Evolutionary conservation across 257 asterid genomes (phyloP), one percentile per base, ranked within the genome.

Genomic region (Solanum appendiculatum): DNA sequence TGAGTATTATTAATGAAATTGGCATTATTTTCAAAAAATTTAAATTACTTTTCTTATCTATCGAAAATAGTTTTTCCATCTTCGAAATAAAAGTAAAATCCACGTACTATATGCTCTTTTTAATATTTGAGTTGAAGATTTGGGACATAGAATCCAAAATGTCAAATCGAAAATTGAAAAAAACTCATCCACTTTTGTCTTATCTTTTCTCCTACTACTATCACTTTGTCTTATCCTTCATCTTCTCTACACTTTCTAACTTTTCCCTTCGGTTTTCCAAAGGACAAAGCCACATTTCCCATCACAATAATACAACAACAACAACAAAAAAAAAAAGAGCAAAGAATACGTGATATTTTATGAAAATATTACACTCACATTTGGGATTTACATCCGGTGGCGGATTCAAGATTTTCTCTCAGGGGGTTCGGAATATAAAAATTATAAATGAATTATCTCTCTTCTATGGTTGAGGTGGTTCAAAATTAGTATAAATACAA

Each of bases 161-260:
- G 91, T 86, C 91, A 64, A 89, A 89, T 86, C 86, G 58, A 51
- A 84, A 46, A 72, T n/a, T 25, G 86, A 75, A 84, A 39, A 73
- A 51, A 68, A 64, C 72, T 64, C 63, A 54, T 6, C 69, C 33
- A 36, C 68, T 51, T 29, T 44, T 75, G 33, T 73, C 54, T 54
- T 1, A 31, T 44, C 84, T 73, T 86, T 78, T 72, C 34, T 69
- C 46, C 83, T 74, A 6, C 51, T 4, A 33, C 46, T 37, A 9
- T 23, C 29, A 82, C 72, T 83, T 58, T 27, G 82, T 78, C 54
- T 58, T 56, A 23, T 72, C 51, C 72, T 34, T 15, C 64, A 21
- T 54, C 78, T 15, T 15, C 48, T 37, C 18, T 3, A 1, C 36
- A 1, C 42, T 36, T 21, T 5, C 25, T 73, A 25, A 73, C 51